These are phyloP conservation scores for Thermothielavioides terrestris DNA, from an alignment of 495 filamentous ascomycete genomes.

Conservation along the genomic window DNA sequence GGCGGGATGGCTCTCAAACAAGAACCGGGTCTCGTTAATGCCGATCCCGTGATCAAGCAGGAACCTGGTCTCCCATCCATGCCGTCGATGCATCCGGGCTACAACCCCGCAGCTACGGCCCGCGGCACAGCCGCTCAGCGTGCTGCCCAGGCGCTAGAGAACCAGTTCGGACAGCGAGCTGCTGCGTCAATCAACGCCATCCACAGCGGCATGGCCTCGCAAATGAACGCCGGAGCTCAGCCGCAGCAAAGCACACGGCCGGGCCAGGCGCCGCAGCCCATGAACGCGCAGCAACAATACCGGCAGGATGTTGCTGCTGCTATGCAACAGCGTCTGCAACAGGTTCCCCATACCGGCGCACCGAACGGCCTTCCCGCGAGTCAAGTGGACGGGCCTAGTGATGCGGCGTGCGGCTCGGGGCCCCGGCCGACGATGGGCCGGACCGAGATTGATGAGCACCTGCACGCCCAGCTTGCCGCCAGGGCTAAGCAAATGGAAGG, in stretches of 20 bases:
- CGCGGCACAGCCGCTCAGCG: conserved; percentile 48
- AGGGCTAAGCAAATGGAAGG: conserved; percentile 63
- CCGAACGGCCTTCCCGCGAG: conserved; percentile 34
- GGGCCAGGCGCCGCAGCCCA: conserved; percentile 32
- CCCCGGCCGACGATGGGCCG: conserved; percentile 38
- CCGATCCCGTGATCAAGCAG: conserved; percentile 31
- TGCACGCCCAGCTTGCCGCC: conserved; percentile 59
- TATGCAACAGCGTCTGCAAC: conserved; percentile 34
- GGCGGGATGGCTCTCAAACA: conserved; percentile 57
- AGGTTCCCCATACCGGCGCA: conserved; percentile 26
- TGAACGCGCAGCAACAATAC: conserved; percentile 31
- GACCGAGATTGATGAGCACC: conserved; percentile 49
- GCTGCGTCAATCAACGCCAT: conserved; percentile 54
- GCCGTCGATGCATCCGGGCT: conserved; percentile 6
- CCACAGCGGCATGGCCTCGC: conserved; percentile 23
- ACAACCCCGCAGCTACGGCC: conserved; percentile 9
- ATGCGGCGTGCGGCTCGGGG: conserved; percentile 26
- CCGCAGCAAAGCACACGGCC: conserved; percentile 32
- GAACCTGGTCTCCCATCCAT: conserved; percentile 23
- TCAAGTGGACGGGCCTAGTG: conserved; percentile 45
- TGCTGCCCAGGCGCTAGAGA: conserved; percentile 57
- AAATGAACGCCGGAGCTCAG: conserved; percentile 4
- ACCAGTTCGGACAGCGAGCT: conserved; percentile 64
- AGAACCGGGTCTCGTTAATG: conserved; percentile 55
- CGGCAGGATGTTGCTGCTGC: conserved; percentile 12